Conservation (phyloP, 176 grass and related monocot species). For the Coix lacrymajobi region DNA sequence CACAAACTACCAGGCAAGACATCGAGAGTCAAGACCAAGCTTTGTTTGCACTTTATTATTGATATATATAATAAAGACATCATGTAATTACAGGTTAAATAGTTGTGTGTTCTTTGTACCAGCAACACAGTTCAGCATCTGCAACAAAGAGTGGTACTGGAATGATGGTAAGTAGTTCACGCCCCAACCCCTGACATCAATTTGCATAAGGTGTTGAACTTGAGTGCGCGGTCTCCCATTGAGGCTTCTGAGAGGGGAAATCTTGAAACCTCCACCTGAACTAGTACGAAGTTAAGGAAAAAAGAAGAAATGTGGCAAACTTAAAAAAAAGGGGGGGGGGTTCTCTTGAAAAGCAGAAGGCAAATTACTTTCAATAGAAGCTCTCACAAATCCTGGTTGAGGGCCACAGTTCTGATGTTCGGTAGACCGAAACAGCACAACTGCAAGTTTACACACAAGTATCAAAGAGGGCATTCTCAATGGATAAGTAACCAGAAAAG, state of each 20-base stretch:
- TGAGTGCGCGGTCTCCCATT: conserved; percentile 71
- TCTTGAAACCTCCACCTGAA: conserved; percentile 97
- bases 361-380: conserved; percentile 81
- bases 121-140: conserved; percentile 97
- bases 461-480: conserved; percentile 5
- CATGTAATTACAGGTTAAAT: conserved; percentile 26
- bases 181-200: conserved; percentile 96
- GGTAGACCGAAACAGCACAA: conserved; percentile 90
- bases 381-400: conserved; percentile 92
- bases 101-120: conserved; percentile 47
- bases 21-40: background rate
- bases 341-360: conserved; percentile 25
- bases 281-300: conserved; percentile 9
- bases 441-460: conserved; percentile 33
- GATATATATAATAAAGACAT: background rate
- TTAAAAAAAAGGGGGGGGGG: background rate
- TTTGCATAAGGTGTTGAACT: conserved; percentile 98
- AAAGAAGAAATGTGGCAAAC: conserved; percentile 18
- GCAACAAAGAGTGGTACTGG: conserved; percentile 92
- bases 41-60: background rate
- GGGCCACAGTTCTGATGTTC: conserved; percentile 84
- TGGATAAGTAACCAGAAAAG: conserved; percentile 31
- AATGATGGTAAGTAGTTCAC: conserved; percentile 76
- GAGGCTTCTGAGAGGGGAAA: conserved; percentile 77
- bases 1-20: conserved; percentile 1